These are phyloP conservation scores for Clausena lansium DNA, from an alignment of 345 rosid species.

Conservation along the genomic window DNA sequence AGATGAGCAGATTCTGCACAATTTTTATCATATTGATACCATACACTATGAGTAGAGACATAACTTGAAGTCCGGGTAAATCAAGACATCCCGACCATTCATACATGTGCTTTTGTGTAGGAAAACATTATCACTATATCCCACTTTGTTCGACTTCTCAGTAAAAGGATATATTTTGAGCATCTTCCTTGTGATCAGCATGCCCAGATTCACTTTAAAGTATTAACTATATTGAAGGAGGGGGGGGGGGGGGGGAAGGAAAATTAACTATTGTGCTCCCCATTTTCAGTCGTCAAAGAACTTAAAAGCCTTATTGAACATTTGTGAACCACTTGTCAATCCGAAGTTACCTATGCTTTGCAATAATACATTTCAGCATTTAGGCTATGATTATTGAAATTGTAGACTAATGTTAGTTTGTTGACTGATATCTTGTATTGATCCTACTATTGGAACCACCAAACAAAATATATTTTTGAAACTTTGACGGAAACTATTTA, in stretches of 20 bases:
- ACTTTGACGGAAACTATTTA: not conserved
- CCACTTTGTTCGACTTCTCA: not conserved
- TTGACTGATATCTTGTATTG: not conserved
- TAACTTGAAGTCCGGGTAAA: not conserved
- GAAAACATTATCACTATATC: not conserved
- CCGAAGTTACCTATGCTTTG: not conserved
- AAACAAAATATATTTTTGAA: not conserved
- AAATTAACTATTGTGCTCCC: not conserved
- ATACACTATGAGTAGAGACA: not conserved
- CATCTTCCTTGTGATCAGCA: not conserved
- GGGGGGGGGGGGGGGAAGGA: too few species aligned
- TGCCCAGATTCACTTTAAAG: not conserved
- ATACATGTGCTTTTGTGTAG: not conserved
- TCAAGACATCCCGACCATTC: not conserved
- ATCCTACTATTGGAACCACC: not conserved
- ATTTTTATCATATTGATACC: not conserved
- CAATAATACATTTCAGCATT: not conserved
- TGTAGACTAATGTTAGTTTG: not conserved
- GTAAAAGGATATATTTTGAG: not conserved
- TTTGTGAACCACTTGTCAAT: not conserved
- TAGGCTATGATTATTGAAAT: not conserved
- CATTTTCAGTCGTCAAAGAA: not conserved
- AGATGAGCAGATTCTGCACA: not conserved
- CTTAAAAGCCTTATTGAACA: not conserved
- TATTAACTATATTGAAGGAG: not conserved